These are phyloP conservation scores for Durio zibethinus DNA, from an alignment of 345 rosid genomes.

Conservation along the genomic window DNA sequence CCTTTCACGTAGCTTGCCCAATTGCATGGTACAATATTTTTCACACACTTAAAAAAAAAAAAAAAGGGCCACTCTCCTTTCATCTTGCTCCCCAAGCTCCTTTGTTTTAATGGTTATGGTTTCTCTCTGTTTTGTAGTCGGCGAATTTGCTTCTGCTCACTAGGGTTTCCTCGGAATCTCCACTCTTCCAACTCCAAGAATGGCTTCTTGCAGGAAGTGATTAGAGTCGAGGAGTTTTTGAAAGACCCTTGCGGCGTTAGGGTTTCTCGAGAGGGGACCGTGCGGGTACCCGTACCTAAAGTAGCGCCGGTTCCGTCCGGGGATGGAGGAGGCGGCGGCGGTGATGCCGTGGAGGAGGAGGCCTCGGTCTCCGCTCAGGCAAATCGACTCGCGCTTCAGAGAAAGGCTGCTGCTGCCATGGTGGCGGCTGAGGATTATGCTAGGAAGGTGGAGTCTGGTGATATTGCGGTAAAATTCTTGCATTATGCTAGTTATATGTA, in stretches of 20 bases:
- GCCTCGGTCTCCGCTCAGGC: conserved; percentile 41
- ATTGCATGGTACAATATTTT: conserved; percentile 65
- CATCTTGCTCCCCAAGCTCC: no score
- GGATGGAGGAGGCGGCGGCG: conserved; percentile 34
- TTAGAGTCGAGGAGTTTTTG: conserved; percentile 45
- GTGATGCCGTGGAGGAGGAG: conserved; percentile 40
- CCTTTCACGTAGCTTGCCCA: conserved; percentile 99
- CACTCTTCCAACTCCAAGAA: conserved; percentile 37
- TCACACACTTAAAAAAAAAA: neutral
- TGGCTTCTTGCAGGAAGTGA: conserved; percentile 47
- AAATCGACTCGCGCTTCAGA: conserved; percentile 64
- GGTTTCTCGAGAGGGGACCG: conserved; percentile 48
- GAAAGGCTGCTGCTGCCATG: conserved; percentile 65
- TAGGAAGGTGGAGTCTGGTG: conserved; percentile 61
- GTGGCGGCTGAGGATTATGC: conserved; percentile 83
- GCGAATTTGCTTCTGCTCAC: conserved; percentile 79
- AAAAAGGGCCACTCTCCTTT: no score
- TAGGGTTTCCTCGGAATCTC: conserved; percentile 80
- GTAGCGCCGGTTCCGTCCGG: conserved; percentile 40
- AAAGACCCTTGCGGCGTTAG: conserved; percentile 52
- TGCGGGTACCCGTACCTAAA: conserved; percentile 83
- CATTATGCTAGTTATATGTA: no score
- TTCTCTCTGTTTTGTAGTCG: conserved; percentile 52
- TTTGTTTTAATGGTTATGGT: conserved; percentile 9
- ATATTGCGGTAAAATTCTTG: conserved; percentile 44